Percentiles rank a stretch among this genome's conserved stretches.
These are phyloP conservation scores for Acorus gramineus DNA, from an alignment of 106 monocot genomes.

Conservation along the genomic window DNA sequence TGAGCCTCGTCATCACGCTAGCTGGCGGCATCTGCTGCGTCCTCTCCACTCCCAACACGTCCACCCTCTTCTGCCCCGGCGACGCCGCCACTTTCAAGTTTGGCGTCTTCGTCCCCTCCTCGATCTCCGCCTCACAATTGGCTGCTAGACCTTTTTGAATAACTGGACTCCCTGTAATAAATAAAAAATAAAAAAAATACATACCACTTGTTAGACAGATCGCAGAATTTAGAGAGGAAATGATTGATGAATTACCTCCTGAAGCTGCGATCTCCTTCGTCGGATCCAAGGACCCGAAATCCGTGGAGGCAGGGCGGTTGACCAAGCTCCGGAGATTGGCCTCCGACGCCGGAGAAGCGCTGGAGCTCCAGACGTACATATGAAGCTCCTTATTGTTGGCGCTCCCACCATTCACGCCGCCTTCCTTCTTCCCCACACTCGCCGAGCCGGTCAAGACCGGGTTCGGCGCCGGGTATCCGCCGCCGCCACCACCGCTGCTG, in stretches of 20 bases:
- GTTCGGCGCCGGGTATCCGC: constrained; percentile 18
- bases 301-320: constrained; percentile 38
- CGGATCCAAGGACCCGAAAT: constrained; percentile 30
- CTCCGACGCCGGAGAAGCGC: constrained; percentile 64
- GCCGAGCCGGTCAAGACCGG: constrained; percentile 16
- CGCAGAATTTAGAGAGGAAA: not conserved
- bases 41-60: not conserved
- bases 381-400: constrained; percentile 48
- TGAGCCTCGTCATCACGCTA: constrained; percentile 74
- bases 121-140: constrained; percentile 30
- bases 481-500: not conserved
- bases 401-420: constrained; percentile 1
- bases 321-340: constrained; percentile 44
- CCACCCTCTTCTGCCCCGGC: constrained; percentile 4
- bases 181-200: too few relatives aligned
- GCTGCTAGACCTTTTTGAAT: constrained; percentile 9
- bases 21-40: constrained; percentile 61
- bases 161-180: too few relatives aligned
- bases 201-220: too few relatives aligned
- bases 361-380: constrained; percentile 84
- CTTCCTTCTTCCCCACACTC: not conserved
- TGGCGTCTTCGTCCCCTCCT: constrained; percentile 38
- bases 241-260: constrained; percentile 14
- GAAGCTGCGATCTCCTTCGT: constrained; percentile 16
- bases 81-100: not conserved